phyloP scores from a whole-genome alignment of 371 early-diverging fungal genomes.

The Mucor plumbeus region DNA sequence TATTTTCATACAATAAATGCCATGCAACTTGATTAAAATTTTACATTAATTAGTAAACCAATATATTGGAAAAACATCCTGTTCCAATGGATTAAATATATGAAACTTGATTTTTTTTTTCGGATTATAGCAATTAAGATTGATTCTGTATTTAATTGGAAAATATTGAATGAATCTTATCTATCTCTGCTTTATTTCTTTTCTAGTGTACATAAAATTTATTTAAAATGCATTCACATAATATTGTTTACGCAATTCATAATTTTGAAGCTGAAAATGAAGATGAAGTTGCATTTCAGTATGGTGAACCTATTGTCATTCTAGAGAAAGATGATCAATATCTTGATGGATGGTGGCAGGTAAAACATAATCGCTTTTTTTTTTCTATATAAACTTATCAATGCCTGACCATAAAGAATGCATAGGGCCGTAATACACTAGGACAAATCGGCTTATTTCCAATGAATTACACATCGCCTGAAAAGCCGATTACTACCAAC shows the following conservation, averaged over 20 bases:
- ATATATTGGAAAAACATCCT: background rate
- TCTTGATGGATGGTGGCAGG: constrained; percentile 90
- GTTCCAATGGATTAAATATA: background rate
- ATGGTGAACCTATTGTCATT: constrained; percentile 75
- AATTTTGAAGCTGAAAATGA: constrained; percentile 72
- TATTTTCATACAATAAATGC: background rate
- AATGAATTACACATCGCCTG: constrained; percentile 51
- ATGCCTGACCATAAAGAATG: background rate
- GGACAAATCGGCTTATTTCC: constrained; percentile 74
- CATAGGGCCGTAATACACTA: constrained; percentile 43
- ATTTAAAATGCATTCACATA: constrained; percentile 36
- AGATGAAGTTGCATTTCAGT: constrained; percentile 77
- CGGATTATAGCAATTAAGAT: background rate
- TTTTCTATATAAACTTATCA: background rate
- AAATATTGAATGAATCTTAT: background rate
- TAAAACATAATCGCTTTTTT: constrained; percentile 25
- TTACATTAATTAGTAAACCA: background rate
- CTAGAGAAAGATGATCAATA: constrained; percentile 79
- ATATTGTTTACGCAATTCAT: constrained; percentile 69
- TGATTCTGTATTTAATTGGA: background rate
- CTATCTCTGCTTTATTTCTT: background rate
- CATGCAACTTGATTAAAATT: background rate
- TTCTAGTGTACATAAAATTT: background rate
- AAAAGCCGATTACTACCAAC: background rate
- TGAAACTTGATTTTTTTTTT: background rate